Evolutionary conservation across 1,284 basidiomycete genomes (phyloP).

Genomic region (Sanghuangporus baumii): DNA sequence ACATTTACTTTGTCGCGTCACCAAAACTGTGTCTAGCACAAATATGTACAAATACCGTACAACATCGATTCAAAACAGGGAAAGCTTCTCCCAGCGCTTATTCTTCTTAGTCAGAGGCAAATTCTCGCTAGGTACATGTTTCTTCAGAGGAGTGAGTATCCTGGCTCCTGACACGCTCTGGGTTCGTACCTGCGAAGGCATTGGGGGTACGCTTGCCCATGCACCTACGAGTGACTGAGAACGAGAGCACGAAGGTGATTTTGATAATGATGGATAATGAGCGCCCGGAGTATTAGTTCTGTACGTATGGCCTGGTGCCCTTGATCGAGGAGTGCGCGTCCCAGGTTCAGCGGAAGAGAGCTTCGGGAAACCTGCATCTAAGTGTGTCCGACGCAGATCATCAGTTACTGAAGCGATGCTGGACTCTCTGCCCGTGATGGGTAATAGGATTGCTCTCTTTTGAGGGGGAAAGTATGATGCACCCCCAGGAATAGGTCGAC

Average conservation of each 20-base stretch:
- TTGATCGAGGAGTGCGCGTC: neutral
- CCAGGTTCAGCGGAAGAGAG: neutral
- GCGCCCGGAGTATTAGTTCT: neutral
- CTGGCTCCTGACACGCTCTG: neutral
- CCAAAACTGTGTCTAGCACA: neutral
- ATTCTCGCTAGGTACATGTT: neutral
- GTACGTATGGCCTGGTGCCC: neutral
- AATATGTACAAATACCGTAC: neutral
- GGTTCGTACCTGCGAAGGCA: neutral
- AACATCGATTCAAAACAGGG: neutral
- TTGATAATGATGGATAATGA: neutral
- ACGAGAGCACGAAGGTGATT: neutral
- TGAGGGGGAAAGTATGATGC: neutral
- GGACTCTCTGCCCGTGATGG: neutral
- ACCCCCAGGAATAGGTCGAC: neutral
- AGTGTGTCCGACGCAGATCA: neutral
- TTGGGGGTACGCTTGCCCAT: neutral
- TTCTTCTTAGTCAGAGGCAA: neutral
- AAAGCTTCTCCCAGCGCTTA: neutral
- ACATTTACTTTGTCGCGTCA: no score
- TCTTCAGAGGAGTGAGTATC: neutral
- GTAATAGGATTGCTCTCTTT: neutral
- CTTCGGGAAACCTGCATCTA: neutral
- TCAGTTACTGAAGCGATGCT: neutral
- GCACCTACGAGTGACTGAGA: neutral